These are phyloP conservation scores for Isatis lusitanica DNA, from an alignment of 441 rosid genomes.

Conservation along the genomic window DNA sequence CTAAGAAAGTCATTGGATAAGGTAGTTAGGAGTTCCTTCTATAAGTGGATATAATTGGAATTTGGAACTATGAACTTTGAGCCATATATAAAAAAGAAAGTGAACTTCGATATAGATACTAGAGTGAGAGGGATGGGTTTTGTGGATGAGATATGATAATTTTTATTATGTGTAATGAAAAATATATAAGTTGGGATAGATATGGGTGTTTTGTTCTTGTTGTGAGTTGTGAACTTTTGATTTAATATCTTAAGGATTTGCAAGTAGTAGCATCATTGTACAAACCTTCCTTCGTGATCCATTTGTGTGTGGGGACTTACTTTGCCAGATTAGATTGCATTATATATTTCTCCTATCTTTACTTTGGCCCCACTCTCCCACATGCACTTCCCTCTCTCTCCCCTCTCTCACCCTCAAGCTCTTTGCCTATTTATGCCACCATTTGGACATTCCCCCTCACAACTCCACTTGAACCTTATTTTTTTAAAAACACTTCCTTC, in stretches of 20 bases:
- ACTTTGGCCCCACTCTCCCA: constrained; percentile 38
- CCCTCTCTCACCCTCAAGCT: constrained; percentile 9
- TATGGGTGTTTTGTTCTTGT: constrained; percentile 26
- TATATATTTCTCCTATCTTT: constrained; percentile 8
- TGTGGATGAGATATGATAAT: constrained; percentile 17
- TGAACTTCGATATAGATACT: constrained; percentile 3
- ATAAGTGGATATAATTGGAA: constrained; percentile 23
- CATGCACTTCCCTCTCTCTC: constrained; percentile 30
- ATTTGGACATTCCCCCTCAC: constrained; percentile 34
- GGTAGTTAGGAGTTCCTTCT: constrained; percentile 29
- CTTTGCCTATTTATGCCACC: constrained; percentile 31
- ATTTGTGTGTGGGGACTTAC: constrained; percentile 33
- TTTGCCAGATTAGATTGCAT: constrained; percentile 33
- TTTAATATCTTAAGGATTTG: constrained; percentile 17
- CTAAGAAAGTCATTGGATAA: constrained; percentile 28
- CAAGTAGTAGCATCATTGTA: constrained; percentile 36
- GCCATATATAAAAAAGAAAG: constrained; percentile 24
- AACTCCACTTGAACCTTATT: constrained; percentile 22
- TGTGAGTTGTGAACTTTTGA: constrained; percentile 29
- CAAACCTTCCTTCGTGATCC: constrained; percentile 34
- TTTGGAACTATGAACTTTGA: constrained; percentile 20
- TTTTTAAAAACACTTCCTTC: background rate
- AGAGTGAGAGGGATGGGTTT: constrained; percentile 34
- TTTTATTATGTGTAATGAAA: background rate
- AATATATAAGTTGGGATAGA: constrained; percentile 11